Conservation (phyloP, 2,329 filamentous ascomycete species). For the Alternaria metachromatica region DNA sequence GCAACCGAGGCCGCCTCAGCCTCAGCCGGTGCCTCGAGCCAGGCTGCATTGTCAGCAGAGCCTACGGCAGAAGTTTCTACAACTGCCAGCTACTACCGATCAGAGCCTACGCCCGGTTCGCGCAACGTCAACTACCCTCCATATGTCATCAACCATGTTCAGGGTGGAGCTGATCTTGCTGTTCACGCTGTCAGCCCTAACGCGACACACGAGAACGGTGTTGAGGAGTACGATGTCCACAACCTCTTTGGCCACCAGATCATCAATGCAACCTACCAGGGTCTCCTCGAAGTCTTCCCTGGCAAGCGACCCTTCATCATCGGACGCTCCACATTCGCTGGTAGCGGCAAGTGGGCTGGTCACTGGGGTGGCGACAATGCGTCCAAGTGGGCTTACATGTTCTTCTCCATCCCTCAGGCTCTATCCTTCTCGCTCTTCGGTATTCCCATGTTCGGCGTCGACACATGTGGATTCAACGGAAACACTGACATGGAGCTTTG, state of each 20-base stretch:
- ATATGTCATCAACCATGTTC: conserved; percentile 76
- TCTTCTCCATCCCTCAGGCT: conserved; percentile 78
- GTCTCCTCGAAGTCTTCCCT: conserved; percentile 68
- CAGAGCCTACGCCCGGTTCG: conserved; percentile 66
- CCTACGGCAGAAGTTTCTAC: conserved; percentile 26
- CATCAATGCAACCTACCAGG: conserved; percentile 77
- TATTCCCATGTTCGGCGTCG: conserved; percentile 74
- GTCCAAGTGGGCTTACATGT: conserved; percentile 75
- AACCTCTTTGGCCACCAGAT: conserved; percentile 75
- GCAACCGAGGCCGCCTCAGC: conserved; percentile 69
- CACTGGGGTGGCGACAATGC: conserved; percentile 81
- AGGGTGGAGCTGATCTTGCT: conserved; percentile 68
- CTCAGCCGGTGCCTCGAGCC: conserved; percentile 60
- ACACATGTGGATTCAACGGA: conserved; percentile 71
- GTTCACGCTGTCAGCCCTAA: conserved; percentile 78
- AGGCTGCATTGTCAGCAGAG: conserved; percentile 46
- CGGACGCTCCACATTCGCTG: conserved; percentile 80
- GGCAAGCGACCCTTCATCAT: conserved; percentile 83
- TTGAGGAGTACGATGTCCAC: conserved; percentile 81
- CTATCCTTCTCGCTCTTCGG: conserved; percentile 77
- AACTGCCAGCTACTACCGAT: conserved; percentile 59
- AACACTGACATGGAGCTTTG: conserved; percentile 74
- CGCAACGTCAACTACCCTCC: conserved; percentile 76
- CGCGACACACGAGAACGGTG: conserved; percentile 75
- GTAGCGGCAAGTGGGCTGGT: conserved; percentile 75